These are phyloP conservation scores for Inga leiocalycina DNA, from an alignment of 306 rosid genomes.

Conservation along the genomic window DNA sequence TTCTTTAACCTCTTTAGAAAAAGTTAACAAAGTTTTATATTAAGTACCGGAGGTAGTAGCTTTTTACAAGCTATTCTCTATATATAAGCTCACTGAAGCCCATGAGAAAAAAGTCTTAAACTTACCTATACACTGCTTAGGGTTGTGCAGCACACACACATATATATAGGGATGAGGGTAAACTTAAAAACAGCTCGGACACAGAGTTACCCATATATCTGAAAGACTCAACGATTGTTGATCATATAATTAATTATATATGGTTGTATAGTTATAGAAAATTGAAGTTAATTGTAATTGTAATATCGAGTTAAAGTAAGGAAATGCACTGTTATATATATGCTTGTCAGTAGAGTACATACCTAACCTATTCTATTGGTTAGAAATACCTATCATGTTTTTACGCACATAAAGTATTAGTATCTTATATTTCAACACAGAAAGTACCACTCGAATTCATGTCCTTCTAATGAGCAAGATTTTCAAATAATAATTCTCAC, in stretches of 20 bases:
- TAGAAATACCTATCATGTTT: too few species aligned
- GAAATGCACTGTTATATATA: not conserved
- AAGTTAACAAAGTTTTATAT: too few species aligned
- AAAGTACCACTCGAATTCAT: too few species aligned
- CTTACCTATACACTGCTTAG: not conserved
- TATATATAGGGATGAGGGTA: not conserved
- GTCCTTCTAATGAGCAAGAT: too few species aligned
- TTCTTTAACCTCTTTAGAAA: too few species aligned
- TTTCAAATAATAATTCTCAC: too few species aligned
- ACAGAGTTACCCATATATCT: not conserved
- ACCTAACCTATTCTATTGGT: not conserved
- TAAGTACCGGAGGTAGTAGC: accelerated
- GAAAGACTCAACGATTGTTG: not conserved
- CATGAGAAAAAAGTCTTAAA: not conserved
- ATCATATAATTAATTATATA: not conserved
- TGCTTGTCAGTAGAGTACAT: not conserved
- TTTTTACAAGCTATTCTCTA: not conserved
- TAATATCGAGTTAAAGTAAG: not conserved
- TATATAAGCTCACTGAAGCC: not conserved
- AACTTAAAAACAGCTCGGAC: not conserved
- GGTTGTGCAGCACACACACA: not conserved
- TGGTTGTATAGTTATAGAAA: not conserved
- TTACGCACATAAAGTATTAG: too few species aligned
- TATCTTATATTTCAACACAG: too few species aligned
- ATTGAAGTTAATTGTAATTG: not conserved